These are phyloP conservation scores for Tetrapisispora nanseiensis DNA, from an alignment of 805 yeast species.

Conservation along the genomic window DNA sequence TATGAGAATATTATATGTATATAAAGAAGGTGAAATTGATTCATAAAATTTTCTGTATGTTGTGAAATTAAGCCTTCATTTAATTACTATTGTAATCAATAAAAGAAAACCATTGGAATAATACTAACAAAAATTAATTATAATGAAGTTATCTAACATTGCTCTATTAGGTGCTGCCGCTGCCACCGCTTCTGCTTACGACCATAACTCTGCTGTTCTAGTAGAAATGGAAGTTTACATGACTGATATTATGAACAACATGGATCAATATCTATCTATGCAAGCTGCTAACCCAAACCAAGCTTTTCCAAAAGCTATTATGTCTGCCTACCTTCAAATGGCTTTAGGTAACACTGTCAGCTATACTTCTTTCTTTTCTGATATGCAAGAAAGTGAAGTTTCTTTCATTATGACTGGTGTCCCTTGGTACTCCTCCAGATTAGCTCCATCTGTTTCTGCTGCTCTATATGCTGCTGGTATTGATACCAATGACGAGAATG, in stretches of 20 bases:
- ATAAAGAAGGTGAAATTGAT: too few species aligned
- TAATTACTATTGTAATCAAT: too few species aligned
- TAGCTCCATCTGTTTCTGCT: slow-evolving; percentile 5
- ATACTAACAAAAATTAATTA: background rate
- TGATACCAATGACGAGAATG: background rate
- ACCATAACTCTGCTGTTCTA: slow-evolving; percentile 2
- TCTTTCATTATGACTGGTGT: slow-evolving; percentile 8
- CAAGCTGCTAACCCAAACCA: slow-evolving; percentile 6
- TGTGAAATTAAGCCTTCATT: too few species aligned
- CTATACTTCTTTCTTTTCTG: slow-evolving; percentile 3
- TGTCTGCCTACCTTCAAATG: slow-evolving; percentile 3
- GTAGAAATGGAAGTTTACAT: slow-evolving; percentile 7
- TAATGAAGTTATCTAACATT: slow-evolving; percentile 2
- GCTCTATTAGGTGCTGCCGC: slow-evolving; percentile 4
- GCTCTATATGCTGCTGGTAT: slow-evolving; percentile 4
- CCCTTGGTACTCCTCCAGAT: slow-evolving; percentile 26
- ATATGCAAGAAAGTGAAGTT: background rate
- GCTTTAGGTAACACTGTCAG: slow-evolving; percentile 2
- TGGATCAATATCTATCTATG: slow-evolving; percentile 5
- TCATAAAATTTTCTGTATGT: too few species aligned
- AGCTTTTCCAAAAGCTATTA: slow-evolving; percentile 5
- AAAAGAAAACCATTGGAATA: too few species aligned
- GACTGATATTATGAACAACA: slow-evolving; percentile 5
- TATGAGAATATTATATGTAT: too few species aligned
- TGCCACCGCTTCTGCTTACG: slow-evolving; percentile 3